phyloP scores from a whole-genome alignment of 768 basidiomycete genomes.

The Amanita pseudoporphyria region DNA sequence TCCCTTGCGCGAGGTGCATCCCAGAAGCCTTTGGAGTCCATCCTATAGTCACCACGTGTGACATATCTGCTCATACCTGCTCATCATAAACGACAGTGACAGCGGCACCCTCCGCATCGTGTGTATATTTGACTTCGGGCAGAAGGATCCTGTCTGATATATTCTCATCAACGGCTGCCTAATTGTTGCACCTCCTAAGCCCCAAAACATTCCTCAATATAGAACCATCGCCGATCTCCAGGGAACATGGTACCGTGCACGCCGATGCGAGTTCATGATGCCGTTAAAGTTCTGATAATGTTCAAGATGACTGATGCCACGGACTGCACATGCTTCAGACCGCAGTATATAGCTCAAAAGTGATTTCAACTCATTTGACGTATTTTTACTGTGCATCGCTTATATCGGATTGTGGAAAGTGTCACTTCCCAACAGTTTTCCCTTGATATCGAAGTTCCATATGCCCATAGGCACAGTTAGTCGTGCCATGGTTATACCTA shows the following conservation, averaged over 20 bases:
- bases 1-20: neutral
- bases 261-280: constrained; percentile 4
- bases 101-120: neutral
- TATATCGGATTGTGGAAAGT: neutral
- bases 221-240: constrained; percentile 4
- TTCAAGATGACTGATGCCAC: neutral
- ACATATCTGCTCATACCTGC: neutral
- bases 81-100: neutral
- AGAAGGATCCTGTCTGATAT: constrained; percentile 2
- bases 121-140: neutral
- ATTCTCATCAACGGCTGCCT: neutral
- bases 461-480: neutral
- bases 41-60: neutral
- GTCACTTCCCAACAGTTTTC: neutral
- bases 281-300: constrained; percentile 9
- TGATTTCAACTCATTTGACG: neutral
- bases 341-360: neutral
- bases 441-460: neutral
- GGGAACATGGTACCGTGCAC: neutral
- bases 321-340: neutral
- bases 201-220: neutral
- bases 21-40: neutral
- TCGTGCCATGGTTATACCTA: neutral
- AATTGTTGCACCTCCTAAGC: neutral
- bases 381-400: neutral